Evolutionary conservation across 139 green algal genomes (phyloP), one percentile per base, ranked within the genome.

Genomic region (Chlorella sp.): DNA sequence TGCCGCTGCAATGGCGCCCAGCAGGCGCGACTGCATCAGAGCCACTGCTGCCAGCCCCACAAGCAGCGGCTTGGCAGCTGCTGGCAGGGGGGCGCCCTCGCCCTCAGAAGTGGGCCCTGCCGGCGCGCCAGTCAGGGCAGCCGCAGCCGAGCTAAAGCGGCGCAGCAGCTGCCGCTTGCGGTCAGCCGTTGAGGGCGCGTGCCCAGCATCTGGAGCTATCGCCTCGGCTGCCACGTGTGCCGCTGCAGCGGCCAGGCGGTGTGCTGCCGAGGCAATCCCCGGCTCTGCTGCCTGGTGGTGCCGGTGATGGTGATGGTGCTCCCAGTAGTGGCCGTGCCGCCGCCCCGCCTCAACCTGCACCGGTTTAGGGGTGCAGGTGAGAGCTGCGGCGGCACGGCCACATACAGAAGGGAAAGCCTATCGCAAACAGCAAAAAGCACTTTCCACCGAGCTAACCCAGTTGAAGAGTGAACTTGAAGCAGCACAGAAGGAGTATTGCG

Each of bases 1-100:
- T 4, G 32, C 76, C 3, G 60, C 57, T 15, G 60, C 76, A 25
- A 72, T 6, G 34, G 34, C 39, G 12, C 34, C 60, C 38, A 82
- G 60, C 76, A 72, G 36, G 25, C 57, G 34, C 0, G 76, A 82
- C 34, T 82, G 76, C 57, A 82, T 30, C 57, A 72, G 28, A 4
- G 76, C 36, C 23, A 82, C 76, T 18, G 76, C 76, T 15, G 76
- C 76, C 76, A 82, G 60, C 5, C 76, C 76, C 34, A 82, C 23
- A 38, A 82, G 60, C 60, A 56, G 26, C 13, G 57, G 76, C 60
- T 72, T 72, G 73, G 44, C 44, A n/a, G 28, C 44, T 30, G 36
- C 28, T 6, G 36, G 51, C 51, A 60, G 51, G 11, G 51, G 51
- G 2, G 12, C 51, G 11, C 51, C 51, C 71, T 34, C 25, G 26